These are phyloP conservation scores for Aspergillus unguis DNA, from an alignment of 2,329 filamentous ascomycete genomes.

Conservation along the genomic window DNA sequence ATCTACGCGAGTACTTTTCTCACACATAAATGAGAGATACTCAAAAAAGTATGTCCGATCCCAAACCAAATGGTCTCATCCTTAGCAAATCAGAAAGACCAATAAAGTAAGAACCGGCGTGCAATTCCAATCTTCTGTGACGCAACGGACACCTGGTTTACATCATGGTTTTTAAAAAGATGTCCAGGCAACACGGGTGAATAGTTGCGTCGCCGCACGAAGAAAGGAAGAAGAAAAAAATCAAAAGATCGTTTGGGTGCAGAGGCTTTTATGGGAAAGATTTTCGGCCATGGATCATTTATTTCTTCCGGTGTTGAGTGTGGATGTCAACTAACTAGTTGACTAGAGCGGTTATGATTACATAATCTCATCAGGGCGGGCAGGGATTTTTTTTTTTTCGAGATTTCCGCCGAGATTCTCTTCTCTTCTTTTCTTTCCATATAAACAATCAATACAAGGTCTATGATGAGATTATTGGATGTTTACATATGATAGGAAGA, in stretches of 20 bases:
- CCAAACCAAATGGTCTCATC: slow-evolving; percentile 48
- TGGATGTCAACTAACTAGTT: no score
- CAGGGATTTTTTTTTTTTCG: not conserved
- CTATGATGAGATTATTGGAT: slow-evolving; percentile 45
- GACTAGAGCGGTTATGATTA: slow-evolving; percentile 9
- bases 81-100: slow-evolving; percentile 43
- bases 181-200: slow-evolving; percentile 79
- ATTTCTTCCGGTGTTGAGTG: slow-evolving; percentile 9
- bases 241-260: slow-evolving; percentile 8
- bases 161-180: slow-evolving; percentile 48
- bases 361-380: slow-evolving; percentile 15
- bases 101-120: slow-evolving; percentile 57
- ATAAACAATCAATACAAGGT: slow-evolving; percentile 25
- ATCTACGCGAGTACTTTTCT: not conserved
- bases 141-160: slow-evolving; percentile 71
- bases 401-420: not conserved
- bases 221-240: slow-evolving; percentile 56
- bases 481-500: slow-evolving; percentile 47
- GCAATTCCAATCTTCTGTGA: slow-evolving; percentile 80
- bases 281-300: slow-evolving; percentile 11
- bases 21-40: not conserved
- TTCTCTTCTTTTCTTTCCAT: slow-evolving; percentile 17
- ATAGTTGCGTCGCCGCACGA: slow-evolving; percentile 76
- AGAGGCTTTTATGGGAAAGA: slow-evolving; percentile 25
- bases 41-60: slow-evolving; percentile 52